Evolutionary conservation across 495 filamentous ascomycete genomes (phyloP).

Genomic region (Cercophora scortea): DNA sequence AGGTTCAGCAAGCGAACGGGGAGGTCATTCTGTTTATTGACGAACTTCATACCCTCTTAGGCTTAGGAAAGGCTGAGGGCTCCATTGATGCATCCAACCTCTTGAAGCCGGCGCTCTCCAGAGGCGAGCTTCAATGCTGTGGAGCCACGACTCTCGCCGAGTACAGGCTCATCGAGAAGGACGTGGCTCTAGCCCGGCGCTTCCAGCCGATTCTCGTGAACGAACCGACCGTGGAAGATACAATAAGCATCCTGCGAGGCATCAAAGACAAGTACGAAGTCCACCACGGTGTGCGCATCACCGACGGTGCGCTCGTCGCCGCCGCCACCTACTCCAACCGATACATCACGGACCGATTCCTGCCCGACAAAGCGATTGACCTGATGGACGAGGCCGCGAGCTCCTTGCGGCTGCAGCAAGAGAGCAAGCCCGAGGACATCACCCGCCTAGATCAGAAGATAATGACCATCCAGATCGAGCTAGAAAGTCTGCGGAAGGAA

Average conservation of each 20-base stretch:
- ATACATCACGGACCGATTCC: constrained; percentile 92
- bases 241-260: constrained; percentile 89
- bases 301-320: constrained; percentile 83
- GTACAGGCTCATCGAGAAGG: constrained; percentile 90
- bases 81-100: constrained; percentile 95
- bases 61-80: constrained; percentile 89
- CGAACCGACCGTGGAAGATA: constrained; percentile 85
- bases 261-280: constrained; percentile 98
- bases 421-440: constrained; percentile 92
- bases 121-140: constrained; percentile 91
- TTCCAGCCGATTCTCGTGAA: constrained; percentile 90
- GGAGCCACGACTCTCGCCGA: constrained; percentile 90
- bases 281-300: constrained; percentile 90
- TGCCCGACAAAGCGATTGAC: constrained; percentile 96
- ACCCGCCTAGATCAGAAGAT: constrained; percentile 86
- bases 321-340: constrained; percentile 89
- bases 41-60: constrained; percentile 86
- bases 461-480: constrained; percentile 94
- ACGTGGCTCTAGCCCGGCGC: constrained; percentile 82
- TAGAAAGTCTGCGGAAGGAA: constrained; percentile 92
- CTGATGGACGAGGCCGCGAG: constrained; percentile 94
- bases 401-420: constrained; percentile 83
- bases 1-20: constrained; percentile 83
- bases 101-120: constrained; percentile 84
- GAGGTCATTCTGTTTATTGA: constrained; percentile 92